Evolutionary conservation across 768 basidiomycete species (phyloP), one percentile per base, ranked within the genome.

Genomic region (Russula lepida): DNA sequence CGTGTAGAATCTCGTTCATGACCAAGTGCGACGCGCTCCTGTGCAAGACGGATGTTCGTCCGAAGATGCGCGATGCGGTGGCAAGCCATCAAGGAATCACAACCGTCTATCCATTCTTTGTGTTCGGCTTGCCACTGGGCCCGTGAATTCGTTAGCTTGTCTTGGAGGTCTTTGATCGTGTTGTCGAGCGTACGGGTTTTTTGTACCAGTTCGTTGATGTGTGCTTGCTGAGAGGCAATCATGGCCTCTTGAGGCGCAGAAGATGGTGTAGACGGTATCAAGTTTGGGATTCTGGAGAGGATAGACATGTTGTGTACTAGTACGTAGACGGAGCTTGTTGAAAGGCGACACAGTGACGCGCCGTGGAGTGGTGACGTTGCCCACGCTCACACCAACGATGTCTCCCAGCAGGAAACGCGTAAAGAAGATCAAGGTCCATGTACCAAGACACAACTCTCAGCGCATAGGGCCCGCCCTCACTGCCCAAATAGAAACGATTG

Each of bases 361-460:
- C 32, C 17, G 25, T 2, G 47, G 28, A n/a, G n/a, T n/a, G n/a
- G 47, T 50, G 5, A 7, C n/a, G 30, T 35, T 52, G 33, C 33
- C n/a, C 50, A 52, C 50, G 21, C 50, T 35, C 32, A 32, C 49
- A 41, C 53, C n/a, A 19, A 54, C 53, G 25, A 88, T 88, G 85
- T 81, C 85, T 52, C 84, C 81, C 56, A 78, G 78, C 63, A 82
- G 54, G 52, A 63, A 80, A 71, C 78, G 82, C 61, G 76, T 78
- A 9, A 79, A 80, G 63, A 72, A 75, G 37, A 78, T 89, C 54
- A 83, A 80, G 69, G 70, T 89, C 66, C 79, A 81, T 56, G 88
- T 88, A 54, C 88, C 89, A 21, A 77, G 85, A 59, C 87, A 89
- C 65, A 85, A 87, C 70, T 82, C 89, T 0, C 88, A 89, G 69